Base-by-base conservation (phyloP, 2,329 filamentous ascomycete genomes). In the Claviceps spartinae region DNA sequence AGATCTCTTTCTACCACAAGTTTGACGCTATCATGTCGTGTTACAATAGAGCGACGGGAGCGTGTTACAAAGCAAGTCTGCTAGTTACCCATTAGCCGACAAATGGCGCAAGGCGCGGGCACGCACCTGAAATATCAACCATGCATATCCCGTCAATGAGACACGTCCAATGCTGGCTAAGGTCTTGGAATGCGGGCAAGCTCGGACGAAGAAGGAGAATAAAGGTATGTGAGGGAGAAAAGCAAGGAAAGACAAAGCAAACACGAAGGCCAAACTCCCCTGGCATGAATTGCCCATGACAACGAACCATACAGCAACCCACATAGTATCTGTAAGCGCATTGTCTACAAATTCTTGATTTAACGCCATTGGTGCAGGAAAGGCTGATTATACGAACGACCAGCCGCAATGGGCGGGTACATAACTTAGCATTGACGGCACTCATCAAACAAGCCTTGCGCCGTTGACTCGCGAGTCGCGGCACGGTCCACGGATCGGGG, bases 401-500 rank as follows among this genome's bases (percentile, higher is more conserved):
- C 30, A 34, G 30, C 30, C 30, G 30, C 30, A 34, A 9, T 34
- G 9, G 30, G 30, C 30, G 9, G 30, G 30, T 34, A 34, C 30
- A 11, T 34, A 34, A 34, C 9, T 34, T 11, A 34, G 30, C 30
- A 34, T 26, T 20, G 37, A 26, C 9, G 14, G 20, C 30, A 18
- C 40, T 34, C 42, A 22, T 22, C 5, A 11, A 14, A 43, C 16
- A 41, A 30, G 44, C 18, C 34, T 14, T 46, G 42, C 30, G 24
- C 16, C 30, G 20, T 38, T 52, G 47, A 52, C 42, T 54, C 50
- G 50, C 50, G 47, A 52, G 37, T 54, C 50, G 48, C 47, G 53
- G 53, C 47, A 54, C 52, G 52, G 49, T 34, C 30, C 30, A 34
- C 42, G 42, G 42, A 50, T 54, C 53, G 53, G 47, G 30, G 38